These are phyloP conservation scores for Coccomyxa subellipsoidea DNA, from an alignment of 163 green algal genomes.

Conservation along the genomic window DNA sequence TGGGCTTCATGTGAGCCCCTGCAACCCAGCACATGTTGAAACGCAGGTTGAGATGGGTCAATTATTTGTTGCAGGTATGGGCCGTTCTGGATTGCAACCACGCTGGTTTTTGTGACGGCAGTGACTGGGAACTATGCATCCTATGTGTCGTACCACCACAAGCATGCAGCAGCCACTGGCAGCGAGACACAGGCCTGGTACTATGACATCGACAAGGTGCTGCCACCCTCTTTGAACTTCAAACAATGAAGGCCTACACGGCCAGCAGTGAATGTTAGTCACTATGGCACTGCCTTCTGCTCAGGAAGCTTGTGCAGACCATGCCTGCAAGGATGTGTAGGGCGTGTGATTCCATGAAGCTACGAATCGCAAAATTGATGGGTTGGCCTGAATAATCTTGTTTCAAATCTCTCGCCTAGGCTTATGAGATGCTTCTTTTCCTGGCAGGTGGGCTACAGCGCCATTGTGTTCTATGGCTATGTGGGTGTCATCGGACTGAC, in stretches of 20 bases:
- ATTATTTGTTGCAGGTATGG: conserved; percentile 62
- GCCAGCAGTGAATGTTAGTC: too few species aligned
- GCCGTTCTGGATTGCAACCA: conserved; percentile 88
- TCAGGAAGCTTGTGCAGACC: too few species aligned
- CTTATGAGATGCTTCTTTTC: not conserved
- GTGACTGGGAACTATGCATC: conserved; percentile 51
- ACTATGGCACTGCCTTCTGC: too few species aligned
- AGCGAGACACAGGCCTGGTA: conserved; percentile 44
- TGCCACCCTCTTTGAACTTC: not conserved
- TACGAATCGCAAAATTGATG: too few species aligned
- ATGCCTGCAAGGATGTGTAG: too few species aligned
- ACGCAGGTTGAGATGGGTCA: too few species aligned
- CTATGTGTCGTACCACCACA: conserved; percentile 57
- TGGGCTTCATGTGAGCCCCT: too few species aligned
- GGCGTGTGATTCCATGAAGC: too few species aligned
- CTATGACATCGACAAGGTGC: conserved; percentile 68
- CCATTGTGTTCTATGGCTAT: conserved; percentile 92
- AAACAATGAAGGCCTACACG: not conserved
- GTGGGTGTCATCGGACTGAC: conserved; percentile 66
- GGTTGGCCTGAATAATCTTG: too few species aligned
- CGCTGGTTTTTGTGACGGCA: conserved; percentile 83
- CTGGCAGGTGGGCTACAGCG: conserved; percentile 60
- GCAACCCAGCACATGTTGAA: too few species aligned
- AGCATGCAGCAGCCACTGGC: conserved; percentile 25
- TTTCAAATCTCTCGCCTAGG: too few species aligned